phyloP scores from a whole-genome alignment of 2,329 filamentous ascomycete genomes.

The Penicillium sp. region DNA sequence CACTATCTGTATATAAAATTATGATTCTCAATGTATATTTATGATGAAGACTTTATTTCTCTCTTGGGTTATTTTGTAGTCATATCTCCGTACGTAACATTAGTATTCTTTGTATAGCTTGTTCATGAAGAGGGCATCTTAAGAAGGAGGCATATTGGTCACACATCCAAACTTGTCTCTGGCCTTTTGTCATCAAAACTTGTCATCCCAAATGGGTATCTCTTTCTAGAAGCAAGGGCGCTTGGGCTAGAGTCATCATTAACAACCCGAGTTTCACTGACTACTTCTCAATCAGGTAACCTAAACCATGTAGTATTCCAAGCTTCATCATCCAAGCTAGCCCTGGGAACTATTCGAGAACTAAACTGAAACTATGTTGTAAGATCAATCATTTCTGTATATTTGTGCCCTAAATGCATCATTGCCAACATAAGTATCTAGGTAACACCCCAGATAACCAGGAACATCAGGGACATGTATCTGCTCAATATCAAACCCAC shows the following conservation, averaged over 20 bases:
- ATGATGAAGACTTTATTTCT: conserved; percentile 4
- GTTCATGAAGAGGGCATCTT: background rate
- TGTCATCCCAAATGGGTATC: background rate
- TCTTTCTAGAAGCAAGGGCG: background rate
- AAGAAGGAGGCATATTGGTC: too few relatives aligned
- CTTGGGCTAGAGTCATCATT: background rate
- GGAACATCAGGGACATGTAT: background rate
- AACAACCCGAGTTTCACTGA: background rate
- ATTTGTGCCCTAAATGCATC: background rate
- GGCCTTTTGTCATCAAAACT: background rate
- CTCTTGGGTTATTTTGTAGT: background rate
- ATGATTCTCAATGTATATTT: conserved; percentile 22
- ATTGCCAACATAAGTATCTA: background rate
- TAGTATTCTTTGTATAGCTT: background rate
- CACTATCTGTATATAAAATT: conserved; percentile 8
- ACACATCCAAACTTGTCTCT: background rate
- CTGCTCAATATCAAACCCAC: background rate
- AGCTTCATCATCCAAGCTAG: background rate
- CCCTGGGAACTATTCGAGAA: background rate
- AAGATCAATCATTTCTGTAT: background rate
- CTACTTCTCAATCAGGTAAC: background rate
- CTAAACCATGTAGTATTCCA: background rate
- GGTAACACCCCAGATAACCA: background rate
- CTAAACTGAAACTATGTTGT: background rate
- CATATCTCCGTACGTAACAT: background rate